Percentiles rank a stretch among this genome's conserved stretches.
These are phyloP conservation scores for Ambrosia hybrid DNA, from an alignment of 140 eudicot species.

Conservation along the genomic window DNA sequence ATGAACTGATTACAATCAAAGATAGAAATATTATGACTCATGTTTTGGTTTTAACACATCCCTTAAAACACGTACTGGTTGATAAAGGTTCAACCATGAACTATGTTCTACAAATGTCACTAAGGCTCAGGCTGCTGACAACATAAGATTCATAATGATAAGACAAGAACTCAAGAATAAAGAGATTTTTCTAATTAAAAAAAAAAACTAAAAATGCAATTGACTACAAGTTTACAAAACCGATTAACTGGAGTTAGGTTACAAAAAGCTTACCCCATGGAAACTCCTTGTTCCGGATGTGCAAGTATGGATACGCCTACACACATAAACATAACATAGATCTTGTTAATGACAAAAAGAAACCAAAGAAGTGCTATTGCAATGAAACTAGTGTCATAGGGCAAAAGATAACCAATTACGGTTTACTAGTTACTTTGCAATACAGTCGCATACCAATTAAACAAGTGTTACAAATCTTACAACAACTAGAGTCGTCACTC, in stretches of 20 bases:
- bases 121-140: conserved; percentile 8
- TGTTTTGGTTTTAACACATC: too few species aligned
- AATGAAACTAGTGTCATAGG: conserved; percentile 1
- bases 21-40: too few species aligned
- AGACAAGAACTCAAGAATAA: not conserved
- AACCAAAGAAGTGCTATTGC: not conserved
- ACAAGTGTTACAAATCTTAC: not conserved
- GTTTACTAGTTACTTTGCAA: not conserved
- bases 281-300: conserved; percentile 97
- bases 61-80: too few species aligned
- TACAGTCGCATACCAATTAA: not conserved
- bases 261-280: conserved; percentile 84
- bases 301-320: conserved; percentile 88
- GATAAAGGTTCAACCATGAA: not conserved
- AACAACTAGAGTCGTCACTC: not conserved
- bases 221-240: not conserved
- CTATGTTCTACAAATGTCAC: not conserved
- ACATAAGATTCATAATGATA: conserved; percentile 5
- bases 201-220: not conserved
- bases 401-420: not conserved
- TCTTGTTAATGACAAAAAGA: not conserved
- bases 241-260: conserved; percentile 9
- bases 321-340: conserved; percentile 11
- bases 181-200: not conserved
- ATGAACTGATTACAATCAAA: too few species aligned